Conservation (phyloP, 2,329 filamentous ascomycete genomes). For the Fusarium buharicum region DNA sequence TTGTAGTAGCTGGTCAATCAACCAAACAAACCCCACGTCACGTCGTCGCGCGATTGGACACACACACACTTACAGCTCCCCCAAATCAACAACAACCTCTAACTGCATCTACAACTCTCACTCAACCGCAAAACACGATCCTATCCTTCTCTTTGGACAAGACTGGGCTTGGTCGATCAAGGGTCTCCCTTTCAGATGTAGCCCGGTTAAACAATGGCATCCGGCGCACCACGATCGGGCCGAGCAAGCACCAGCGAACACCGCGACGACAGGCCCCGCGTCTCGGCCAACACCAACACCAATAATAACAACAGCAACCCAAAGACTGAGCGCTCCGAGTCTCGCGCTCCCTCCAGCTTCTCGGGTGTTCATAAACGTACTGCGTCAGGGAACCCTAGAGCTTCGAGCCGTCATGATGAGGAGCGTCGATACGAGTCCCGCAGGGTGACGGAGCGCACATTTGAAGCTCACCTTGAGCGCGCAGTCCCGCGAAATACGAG, state of each 20-base stretch:
- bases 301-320: slow-evolving; percentile 46
- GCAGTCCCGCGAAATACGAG: slow-evolving; percentile 68
- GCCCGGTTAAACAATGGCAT: slow-evolving; percentile 54
- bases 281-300: slow-evolving; percentile 46
- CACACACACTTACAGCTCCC: slow-evolving; percentile 41
- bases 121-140: not conserved
- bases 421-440: slow-evolving; percentile 62
- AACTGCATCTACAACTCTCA: slow-evolving; percentile 3
- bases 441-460: slow-evolving; percentile 64
- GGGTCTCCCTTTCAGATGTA: slow-evolving; percentile 49
- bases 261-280: slow-evolving; percentile 52
- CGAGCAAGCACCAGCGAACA: slow-evolving; percentile 56
- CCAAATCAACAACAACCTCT: slow-evolving; percentile 25
- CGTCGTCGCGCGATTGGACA: slow-evolving; percentile 44
- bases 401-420: slow-evolving; percentile 57
- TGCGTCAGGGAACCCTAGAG: slow-evolving; percentile 66
- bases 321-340: slow-evolving; percentile 50
- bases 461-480: slow-evolving; percentile 71
- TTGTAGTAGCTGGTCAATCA: not conserved
- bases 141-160: not conserved
- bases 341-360: slow-evolving; percentile 50
- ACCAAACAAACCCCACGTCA: slow-evolving; percentile 42
- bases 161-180: slow-evolving; percentile 3
- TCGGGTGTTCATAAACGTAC: slow-evolving; percentile 64
- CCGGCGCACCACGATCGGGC: slow-evolving; percentile 55